Percentiles rank a stretch among this genome's conserved stretches.
These are phyloP conservation scores for Plantago major DNA, from an alignment of 257 asterid genomes.

Conservation along the genomic window DNA sequence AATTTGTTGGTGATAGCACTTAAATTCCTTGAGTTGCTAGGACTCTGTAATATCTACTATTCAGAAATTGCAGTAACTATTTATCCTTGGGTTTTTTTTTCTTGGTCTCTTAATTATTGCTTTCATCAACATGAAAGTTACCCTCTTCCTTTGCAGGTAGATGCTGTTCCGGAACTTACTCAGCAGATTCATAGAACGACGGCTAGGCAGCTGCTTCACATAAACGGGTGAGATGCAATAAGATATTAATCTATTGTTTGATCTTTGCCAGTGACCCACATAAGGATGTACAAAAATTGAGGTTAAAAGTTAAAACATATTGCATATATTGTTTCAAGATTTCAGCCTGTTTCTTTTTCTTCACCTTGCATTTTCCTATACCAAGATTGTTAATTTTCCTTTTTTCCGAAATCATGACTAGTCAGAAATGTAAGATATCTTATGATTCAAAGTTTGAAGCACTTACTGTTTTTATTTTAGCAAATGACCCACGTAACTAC, in stretches of 20 bases:
- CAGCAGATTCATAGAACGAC: conserved; percentile 83
- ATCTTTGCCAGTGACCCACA: conserved; percentile 9
- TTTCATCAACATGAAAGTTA: too few relatives aligned
- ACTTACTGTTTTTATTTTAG: too few relatives aligned
- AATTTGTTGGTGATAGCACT: conserved; percentile 13
- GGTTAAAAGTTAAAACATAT: background rate
- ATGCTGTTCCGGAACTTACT: conserved; percentile 90
- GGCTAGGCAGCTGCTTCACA: conserved; percentile 78
- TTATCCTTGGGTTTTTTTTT: too few relatives aligned
- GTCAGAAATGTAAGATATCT: too few relatives aligned
- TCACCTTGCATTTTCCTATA: too few relatives aligned
- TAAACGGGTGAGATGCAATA: conserved; percentile 68
- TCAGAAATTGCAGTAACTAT: conserved; percentile 8
- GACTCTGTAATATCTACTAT: background rate
- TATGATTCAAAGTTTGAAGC: too few relatives aligned
- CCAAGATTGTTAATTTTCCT: too few relatives aligned
- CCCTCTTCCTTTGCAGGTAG: conserved; percentile 51
- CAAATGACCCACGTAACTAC: too few relatives aligned
- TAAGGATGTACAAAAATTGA: too few relatives aligned
- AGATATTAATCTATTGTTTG: conserved; percentile 5
- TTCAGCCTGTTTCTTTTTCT: too few relatives aligned
- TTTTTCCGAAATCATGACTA: too few relatives aligned
- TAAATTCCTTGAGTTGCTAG: background rate
- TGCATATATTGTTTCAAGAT: background rate
- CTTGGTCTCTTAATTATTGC: too few relatives aligned